Evolutionary conservation across 2,329 filamentous ascomycete genomes (phyloP).

Genomic region (Exophiala oligosperma): DNA sequence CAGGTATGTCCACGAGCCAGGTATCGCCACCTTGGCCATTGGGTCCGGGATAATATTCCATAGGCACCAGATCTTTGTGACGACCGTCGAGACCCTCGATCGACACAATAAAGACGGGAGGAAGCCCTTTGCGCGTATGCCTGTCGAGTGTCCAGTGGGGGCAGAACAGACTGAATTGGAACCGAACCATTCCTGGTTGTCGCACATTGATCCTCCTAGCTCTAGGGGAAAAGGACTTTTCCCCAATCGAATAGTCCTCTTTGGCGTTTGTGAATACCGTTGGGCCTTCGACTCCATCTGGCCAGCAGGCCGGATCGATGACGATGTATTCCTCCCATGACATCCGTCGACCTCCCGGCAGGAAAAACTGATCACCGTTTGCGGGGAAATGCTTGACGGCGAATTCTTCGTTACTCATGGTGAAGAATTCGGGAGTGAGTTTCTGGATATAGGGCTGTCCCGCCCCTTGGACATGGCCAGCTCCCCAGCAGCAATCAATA

Average conservation of each 20-base stretch:
- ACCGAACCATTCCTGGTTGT: slow-evolving; percentile 62
- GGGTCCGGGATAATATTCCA: slow-evolving; percentile 53
- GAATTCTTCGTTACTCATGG: slow-evolving; percentile 74
- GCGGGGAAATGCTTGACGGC: slow-evolving; percentile 76
- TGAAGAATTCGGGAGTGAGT: slow-evolving; percentile 66
- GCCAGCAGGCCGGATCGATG: slow-evolving; percentile 54
- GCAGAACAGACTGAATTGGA: slow-evolving; percentile 78
- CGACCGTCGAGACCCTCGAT: slow-evolving; percentile 67
- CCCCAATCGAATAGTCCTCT: slow-evolving; percentile 53
- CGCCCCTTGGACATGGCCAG: slow-evolving; percentile 63
- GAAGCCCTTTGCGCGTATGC: slow-evolving; percentile 63
- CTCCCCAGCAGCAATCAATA: slow-evolving; percentile 90
- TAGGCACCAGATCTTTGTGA: slow-evolving; percentile 66
- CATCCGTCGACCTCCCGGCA: slow-evolving; percentile 66
- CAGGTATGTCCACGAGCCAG: slow-evolving; percentile 76
- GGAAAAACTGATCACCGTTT: slow-evolving; percentile 69
- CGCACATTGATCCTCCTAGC: slow-evolving; percentile 61
- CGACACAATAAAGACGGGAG: slow-evolving; percentile 69
- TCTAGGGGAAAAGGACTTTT: slow-evolving; percentile 62
- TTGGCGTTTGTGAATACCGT: slow-evolving; percentile 49
- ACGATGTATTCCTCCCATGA: slow-evolving; percentile 82
- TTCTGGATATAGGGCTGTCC: slow-evolving; percentile 62
- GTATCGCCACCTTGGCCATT: slow-evolving; percentile 68
- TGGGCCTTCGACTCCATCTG: slow-evolving; percentile 43
- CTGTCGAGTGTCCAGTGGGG: slow-evolving; percentile 75